Evolutionary conservation across 495 filamentous ascomycete species (phyloP), one percentile per base, ranked within the genome.

Genomic region (Xylaria bambusicola): DNA sequence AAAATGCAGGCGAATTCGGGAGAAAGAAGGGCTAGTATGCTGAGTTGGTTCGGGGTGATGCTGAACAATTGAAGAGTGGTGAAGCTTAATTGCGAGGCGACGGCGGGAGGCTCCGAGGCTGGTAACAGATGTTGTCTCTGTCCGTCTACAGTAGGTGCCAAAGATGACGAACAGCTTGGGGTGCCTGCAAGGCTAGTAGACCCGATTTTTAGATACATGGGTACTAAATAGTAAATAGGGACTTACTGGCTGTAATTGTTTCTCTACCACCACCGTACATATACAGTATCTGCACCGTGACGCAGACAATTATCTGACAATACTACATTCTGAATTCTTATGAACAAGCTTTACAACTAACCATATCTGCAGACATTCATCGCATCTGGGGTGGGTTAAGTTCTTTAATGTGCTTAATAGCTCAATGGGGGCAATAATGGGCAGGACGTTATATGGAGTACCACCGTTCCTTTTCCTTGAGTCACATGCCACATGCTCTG

Each of bases 141-240:
- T 33, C 10, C 10, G 10, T 10, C 10, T 33, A 33, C 5, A 3
- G 9, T 21, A 52, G 3, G 20, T 46, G 10, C 29, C 10, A 10
- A 10, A 36, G 57, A 29, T 60, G 57, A 60, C 57, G 57, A 60
- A 45, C 57, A 60, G 49, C 49, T 46, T 53, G 31, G 48, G 57
- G 47, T 53, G 57, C 57, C 47, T 52, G 56, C 36, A 52, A 42
- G 57, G 47, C 33, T 41, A 9, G n/a, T n/a, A n/a, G 49, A 53
- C 40, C 56, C 46, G 13, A 35, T 47, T 45, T 36, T 50, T 21
- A 2, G 3, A 20, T 36, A 38, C 27, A 33, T n/a, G n/a, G n/a
- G n/a, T n/a, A n/a, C n/a, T n/a, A n/a, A n/a, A n/a, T n/a, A n/a
- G n/a, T n/a, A n/a, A n/a, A n/a, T n/a, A n/a, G n/a, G n/a, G n/a